phyloP scores from a whole-genome alignment of 1,139 yeast genomes.

The Diutina scorzettiae region DNA sequence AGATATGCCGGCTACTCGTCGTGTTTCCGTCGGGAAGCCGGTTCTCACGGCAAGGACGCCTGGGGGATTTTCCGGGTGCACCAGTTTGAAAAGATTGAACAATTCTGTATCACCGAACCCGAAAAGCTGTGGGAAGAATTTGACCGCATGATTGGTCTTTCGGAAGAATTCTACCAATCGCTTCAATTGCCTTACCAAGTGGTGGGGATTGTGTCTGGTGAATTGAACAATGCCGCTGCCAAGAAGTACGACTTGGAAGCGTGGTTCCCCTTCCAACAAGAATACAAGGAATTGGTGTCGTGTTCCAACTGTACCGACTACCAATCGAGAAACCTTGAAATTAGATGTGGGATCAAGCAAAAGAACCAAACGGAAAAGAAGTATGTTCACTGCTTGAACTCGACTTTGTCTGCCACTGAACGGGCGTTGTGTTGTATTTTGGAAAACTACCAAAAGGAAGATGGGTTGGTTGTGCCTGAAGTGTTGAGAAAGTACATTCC shows the following conservation, averaged over 20 bases:
- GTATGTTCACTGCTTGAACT: slow-evolving; percentile 96
- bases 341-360: slow-evolving; percentile 96
- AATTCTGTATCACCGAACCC: slow-evolving; percentile 90
- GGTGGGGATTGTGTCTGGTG: slow-evolving; percentile 97
- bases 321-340: slow-evolving; percentile 96
- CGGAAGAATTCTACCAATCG: slow-evolving; percentile 90
- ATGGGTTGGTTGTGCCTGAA: slow-evolving; percentile 87
- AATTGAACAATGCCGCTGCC: slow-evolving; percentile 97
- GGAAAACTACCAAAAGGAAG: slow-evolving; percentile 96
- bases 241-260: slow-evolving; percentile 98
- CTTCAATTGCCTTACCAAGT: slow-evolving; percentile 92
- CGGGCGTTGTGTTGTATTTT: slow-evolving; percentile 94
- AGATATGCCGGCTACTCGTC: slow-evolving; percentile 96
- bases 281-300: slow-evolving; percentile 94
- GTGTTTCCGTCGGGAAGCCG: slow-evolving; percentile 99
- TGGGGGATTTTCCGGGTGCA: slow-evolving; percentile 99
- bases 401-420: slow-evolving; percentile 95
- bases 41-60: slow-evolving; percentile 98
- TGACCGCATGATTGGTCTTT: slow-evolving; percentile 80
- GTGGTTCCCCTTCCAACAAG: slow-evolving; percentile 99
- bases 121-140: slow-evolving; percentile 97
- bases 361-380: slow-evolving; percentile 93
- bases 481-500: slow-evolving; percentile 93
- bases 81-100: slow-evolving; percentile 96
- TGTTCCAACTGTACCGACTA: slow-evolving; percentile 99